Percentiles rank a stretch among this genome's conserved stretches.
Evolutionary conservation across 306 rosid species (phyloP).

Genomic region (Mimosa bimucronata): DNA sequence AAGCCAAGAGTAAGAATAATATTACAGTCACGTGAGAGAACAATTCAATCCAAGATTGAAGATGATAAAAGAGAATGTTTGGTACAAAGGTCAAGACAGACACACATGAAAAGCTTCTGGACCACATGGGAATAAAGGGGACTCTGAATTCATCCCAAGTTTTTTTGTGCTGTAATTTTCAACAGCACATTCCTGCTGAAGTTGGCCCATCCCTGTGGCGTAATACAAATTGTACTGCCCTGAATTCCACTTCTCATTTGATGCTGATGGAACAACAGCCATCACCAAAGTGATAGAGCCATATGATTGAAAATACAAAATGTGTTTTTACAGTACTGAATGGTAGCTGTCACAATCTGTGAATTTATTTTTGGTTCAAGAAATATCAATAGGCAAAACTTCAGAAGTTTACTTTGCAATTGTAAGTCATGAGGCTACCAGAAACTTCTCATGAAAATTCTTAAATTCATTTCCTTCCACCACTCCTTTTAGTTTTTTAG

Average conservation of each 20-base stretch:
- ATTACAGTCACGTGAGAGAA: constrained; percentile 16
- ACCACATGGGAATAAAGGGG: constrained; percentile 35
- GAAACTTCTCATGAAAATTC: neutral
- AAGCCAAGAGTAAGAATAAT: constrained; percentile 26
- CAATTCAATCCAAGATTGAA: constrained; percentile 7
- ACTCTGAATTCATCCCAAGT: constrained; percentile 57
- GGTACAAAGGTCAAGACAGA: constrained; percentile 43
- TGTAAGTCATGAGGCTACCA: neutral
- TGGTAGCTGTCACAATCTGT: neutral
- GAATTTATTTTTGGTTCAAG: neutral
- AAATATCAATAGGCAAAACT: neutral
- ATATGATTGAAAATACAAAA: constrained; percentile 19
- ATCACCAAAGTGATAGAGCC: constrained; percentile 1
- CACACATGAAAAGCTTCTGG: constrained; percentile 40
- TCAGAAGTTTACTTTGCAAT: neutral
- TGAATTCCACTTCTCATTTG: constrained; percentile 27
- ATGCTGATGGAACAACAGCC: constrained; percentile 32
- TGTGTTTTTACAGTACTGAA: neutral
- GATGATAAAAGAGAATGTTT: constrained; percentile 51
- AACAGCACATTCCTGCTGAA: constrained; percentile 24
- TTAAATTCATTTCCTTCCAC: neutral
- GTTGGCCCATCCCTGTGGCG: constrained; percentile 44
- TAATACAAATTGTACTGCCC: constrained; percentile 42
- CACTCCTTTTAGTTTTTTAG: neutral
- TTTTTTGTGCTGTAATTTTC: constrained; percentile 39